A percentile compares a stretch with the other conserved stretches of the same genome.
phyloP scores from a whole-genome alignment of 1,139 yeast species.

The Kazachstania sp. region DNA sequence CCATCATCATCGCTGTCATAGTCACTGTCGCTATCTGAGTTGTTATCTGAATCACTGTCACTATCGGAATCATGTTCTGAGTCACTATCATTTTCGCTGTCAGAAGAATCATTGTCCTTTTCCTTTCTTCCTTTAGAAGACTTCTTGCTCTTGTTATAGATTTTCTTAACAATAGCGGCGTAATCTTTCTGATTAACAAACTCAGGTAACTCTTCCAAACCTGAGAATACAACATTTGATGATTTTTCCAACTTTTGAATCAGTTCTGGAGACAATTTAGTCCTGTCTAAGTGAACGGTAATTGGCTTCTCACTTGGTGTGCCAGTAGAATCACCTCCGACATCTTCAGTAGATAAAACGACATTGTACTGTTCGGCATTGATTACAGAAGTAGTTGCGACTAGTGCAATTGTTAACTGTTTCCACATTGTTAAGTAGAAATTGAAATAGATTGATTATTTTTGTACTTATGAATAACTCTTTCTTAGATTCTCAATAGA shows the following conservation, averaged over 20 bases:
- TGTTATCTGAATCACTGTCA: neutral
- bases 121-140: conserved; percentile 7
- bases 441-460: neutral
- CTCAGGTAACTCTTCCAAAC: conserved; percentile 21
- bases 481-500: neutral
- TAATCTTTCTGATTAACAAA: conserved; percentile 18
- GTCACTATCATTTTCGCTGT: neutral
- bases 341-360: conserved; percentile 15
- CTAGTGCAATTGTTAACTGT: conserved; percentile 7
- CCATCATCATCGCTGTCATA: conserved; percentile 5
- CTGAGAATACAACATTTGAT: conserved; percentile 21
- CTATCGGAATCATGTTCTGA: neutral
- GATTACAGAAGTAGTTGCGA: conserved; percentile 2
- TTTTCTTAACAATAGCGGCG: conserved; percentile 12
- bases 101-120: conserved; percentile 3
- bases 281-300: conserved; percentile 17
- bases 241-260: conserved; percentile 13
- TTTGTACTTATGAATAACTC: neutral
- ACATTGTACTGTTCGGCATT: conserved; percentile 12
- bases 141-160: conserved; percentile 7
- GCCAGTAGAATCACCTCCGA: conserved; percentile 16
- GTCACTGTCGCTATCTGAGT: neutral
- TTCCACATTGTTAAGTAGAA: conserved; percentile 8
- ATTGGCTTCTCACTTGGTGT: conserved; percentile 8
- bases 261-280: conserved; percentile 14